phyloP scores from a whole-genome alignment of 306 rosid species.

The Castanea mollissima region DNA sequence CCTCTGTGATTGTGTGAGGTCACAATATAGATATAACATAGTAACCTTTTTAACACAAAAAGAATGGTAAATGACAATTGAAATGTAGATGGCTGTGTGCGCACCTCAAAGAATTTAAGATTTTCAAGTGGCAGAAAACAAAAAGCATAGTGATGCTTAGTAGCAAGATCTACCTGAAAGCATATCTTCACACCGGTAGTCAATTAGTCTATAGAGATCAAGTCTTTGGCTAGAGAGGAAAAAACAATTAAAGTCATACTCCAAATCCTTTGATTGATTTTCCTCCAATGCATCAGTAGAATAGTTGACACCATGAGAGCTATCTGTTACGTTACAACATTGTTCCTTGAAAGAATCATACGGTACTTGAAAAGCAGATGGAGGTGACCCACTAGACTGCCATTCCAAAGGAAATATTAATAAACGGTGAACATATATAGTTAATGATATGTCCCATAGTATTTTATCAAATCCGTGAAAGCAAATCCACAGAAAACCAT shows the following conservation, averaged over 20 bases:
- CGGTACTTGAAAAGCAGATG: slow-evolving; percentile 85
- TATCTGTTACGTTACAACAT: slow-evolving; percentile 35
- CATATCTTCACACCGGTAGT: slow-evolving; percentile 92
- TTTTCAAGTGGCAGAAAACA: background rate
- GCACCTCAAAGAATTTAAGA: background rate
- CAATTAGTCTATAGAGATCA: slow-evolving; percentile 71
- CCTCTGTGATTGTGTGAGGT: background rate
- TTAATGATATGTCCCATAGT: slow-evolving; percentile 2
- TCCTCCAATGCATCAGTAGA: slow-evolving; percentile 32
- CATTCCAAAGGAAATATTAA: slow-evolving; percentile 41
- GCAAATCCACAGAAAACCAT: slow-evolving; percentile 6
- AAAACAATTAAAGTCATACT: slow-evolving; percentile 72
- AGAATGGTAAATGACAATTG: background rate
- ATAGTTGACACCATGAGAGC: slow-evolving; percentile 36
- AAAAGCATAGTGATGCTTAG: slow-evolving; percentile 6
- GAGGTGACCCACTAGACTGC: slow-evolving; percentile 99
- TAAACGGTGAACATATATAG: slow-evolving; percentile 20
- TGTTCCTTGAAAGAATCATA: slow-evolving; percentile 75
- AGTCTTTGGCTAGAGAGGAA: slow-evolving; percentile 81
- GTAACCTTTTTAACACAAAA: slow-evolving; percentile 1
- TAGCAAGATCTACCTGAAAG: slow-evolving; percentile 54
- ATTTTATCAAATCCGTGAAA: slow-evolving; percentile 12
- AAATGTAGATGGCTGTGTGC: background rate
- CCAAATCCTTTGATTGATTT: slow-evolving; percentile 54
- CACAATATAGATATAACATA: background rate